Base-by-base conservation (phyloP, 208 protist genomes). In the Blastocrithidia nonstop region DNA sequence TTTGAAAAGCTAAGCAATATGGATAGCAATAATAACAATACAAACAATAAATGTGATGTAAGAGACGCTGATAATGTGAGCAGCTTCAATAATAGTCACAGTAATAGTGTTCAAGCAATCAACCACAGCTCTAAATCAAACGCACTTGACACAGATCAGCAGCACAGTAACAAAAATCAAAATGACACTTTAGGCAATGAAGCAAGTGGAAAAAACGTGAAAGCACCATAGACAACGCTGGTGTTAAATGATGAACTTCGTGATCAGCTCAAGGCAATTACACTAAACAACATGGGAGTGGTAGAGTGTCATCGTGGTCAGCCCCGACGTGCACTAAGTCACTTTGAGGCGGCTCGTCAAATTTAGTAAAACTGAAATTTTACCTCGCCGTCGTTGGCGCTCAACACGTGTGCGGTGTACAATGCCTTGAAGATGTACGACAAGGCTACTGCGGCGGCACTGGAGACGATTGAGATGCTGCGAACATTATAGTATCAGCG, bases 391-490 rank as follows among this genome's bases (percentile, higher is more conserved):
- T 78, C 82, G 11, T 65, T 88, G n/a, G 66, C 77, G 13, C 63
- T 91, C 19, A 91, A 91, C 57, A 81, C 50, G 16, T 85, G 82
- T 41, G 82, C 82, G 1, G 77, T 78, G 50, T 85, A 85, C 66
- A 91, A 91, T 54, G 65, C 77, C 13, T 56, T 87, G 21, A 53
- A 61, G 9, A 76, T 80, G 74, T 91, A 82, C 53, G 82, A 91
- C 56, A 79, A 80, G 56, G 77, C 82, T 1, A 86, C 77, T 1
- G 73, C 82, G 11, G 77, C 77, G 7, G 82, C 82, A 15, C 54
- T 76, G 32, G 82, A 87, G 59, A 78, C 82, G 7, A 91, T 91
- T 39, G 74, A 83, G 32, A 86, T 91, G 82, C 74, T 91, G 17
- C 82, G 77, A 20, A 63, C 62, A 11, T 58, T 84, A 33, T 69